Evolutionary conservation across 805 yeast genomes (phyloP), one percentile per base, ranked within the genome.

Genomic region (Candida berthetii): DNA sequence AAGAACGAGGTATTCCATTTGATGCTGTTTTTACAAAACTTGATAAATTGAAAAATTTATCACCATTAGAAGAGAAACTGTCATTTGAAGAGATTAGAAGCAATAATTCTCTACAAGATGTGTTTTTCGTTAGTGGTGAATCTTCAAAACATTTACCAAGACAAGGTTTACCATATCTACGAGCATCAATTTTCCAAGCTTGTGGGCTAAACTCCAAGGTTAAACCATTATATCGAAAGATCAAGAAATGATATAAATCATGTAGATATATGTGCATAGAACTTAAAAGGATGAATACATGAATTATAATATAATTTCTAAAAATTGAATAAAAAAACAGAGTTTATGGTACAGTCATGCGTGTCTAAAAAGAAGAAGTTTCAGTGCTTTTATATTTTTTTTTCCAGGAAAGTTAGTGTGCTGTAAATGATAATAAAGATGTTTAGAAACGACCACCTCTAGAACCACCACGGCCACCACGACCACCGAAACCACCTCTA

Each of bases 21-120:
- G 91, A 85, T 45, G 61, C 88, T 6, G 74, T 88, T 0, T 75
- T 87, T 58, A 88, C 95, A 20, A 88, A 88, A 52, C 74, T 82
- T 37, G 96, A 89, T 56, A 69, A 69, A 46, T 53, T 82, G 5
- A 60, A 62, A 22, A 48, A 52, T 3, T 54, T 64, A 22, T 53
- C 55, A n/a, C 57, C 60, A 4, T 57, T 81, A 3, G 62, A 70
- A n/a, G 54, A 58, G 2, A 53, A 63, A 11, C 52, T 78, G 18
- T 52, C 57, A 3, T 62, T 64, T 3, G 61, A 71, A 10, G 64
- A 62, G 1, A 57, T 73, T 7, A 45, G 56, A n/a, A 69, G 74
- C 1, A 53, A 71, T 15, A 61, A 76, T 2, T 56, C 74, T 31
- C 55, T 62, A 29, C 74, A 74, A 4, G 48, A 60, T 13, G 54